Conservation (phyloP, 2,329 filamentous ascomycete genomes). For the Pestalotiopsis sp. region DNA sequence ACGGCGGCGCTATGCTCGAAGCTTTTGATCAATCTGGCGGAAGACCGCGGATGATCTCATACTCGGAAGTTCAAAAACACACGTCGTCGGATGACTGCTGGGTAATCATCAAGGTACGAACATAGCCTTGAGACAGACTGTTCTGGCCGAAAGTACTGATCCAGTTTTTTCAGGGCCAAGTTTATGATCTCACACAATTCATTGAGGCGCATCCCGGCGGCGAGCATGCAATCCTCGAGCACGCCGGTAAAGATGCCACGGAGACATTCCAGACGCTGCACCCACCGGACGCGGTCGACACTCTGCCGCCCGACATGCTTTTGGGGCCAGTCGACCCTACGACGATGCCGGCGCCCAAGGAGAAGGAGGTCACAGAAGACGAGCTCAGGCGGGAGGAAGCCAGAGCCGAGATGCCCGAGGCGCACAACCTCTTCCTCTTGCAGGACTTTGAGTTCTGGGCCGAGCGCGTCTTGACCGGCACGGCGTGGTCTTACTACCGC, state of each 20-base stretch:
- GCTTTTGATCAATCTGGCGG: neutral
- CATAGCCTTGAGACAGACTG: too few species aligned
- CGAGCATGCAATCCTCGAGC: slow-evolving; percentile 4
- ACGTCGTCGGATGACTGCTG: slow-evolving; percentile 5
- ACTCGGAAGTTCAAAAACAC: slow-evolving; percentile 6
- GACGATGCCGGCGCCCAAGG: neutral
- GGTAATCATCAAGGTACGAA: slow-evolving; percentile 4
- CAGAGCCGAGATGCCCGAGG: slow-evolving; percentile 5
- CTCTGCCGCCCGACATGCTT: neutral
- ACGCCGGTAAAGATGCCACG: slow-evolving; percentile 3
- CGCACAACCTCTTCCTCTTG: neutral
- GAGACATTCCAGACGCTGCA: neutral
- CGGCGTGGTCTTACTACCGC: slow-evolving; percentile 5
- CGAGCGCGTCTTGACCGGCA: neutral
- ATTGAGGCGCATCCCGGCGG: neutral
- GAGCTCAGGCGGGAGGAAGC: neutral
- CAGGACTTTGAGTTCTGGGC: slow-evolving; percentile 9
- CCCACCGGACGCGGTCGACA: neutral
- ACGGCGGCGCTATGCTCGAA: neutral
- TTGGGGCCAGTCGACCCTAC: neutral
- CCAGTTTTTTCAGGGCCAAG: neutral
- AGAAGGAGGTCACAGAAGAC: neutral
- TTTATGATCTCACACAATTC: slow-evolving; percentile 5
- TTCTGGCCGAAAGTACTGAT: neutral
- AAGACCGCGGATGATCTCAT: neutral